A percentile compares a stretch with the other conserved stretches of the same genome.
These are phyloP conservation scores for Aspergillus sp. DNA, from an alignment of 2,329 filamentous ascomycete genomes.

Conservation along the genomic window DNA sequence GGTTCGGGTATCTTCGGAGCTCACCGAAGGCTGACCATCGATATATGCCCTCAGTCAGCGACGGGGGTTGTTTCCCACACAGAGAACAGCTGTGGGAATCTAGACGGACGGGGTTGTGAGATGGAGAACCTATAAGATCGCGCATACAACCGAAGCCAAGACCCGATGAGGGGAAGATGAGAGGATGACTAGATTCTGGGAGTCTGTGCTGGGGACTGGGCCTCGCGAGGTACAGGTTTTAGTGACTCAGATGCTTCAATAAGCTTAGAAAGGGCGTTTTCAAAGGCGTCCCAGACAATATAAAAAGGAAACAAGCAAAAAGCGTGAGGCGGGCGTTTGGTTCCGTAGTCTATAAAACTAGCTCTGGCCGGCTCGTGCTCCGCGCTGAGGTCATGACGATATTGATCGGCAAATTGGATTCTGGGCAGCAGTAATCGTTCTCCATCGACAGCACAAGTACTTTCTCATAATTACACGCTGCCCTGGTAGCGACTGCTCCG, in stretches of 20 bases:
- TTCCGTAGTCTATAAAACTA: neutral
- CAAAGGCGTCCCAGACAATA: neutral
- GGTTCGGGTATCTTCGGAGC: constrained; percentile 16
- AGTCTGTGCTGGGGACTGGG: constrained; percentile 19
- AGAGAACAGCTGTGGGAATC: constrained; percentile 12
- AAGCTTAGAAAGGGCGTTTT: constrained; percentile 6
- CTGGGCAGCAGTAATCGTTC: neutral
- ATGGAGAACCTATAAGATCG: constrained; percentile 13
- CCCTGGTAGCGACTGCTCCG: neutral
- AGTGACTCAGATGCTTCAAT: constrained; percentile 10
- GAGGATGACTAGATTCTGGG: constrained; percentile 3
- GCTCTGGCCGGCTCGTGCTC: neutral
- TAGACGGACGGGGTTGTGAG: constrained; percentile 7
- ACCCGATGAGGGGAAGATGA: constrained; percentile 12
- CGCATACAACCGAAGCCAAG: constrained; percentile 15
- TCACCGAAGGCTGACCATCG: constrained; percentile 9
- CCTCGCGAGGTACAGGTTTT: constrained; percentile 9
- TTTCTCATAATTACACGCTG: no score
- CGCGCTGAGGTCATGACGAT: neutral
- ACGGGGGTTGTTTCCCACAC: constrained; percentile 7
- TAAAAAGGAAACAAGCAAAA: constrained; percentile 1
- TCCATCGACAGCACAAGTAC: no score
- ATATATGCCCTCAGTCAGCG: constrained; percentile 13
- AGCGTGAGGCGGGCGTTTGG: neutral
- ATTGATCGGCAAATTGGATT: constrained; percentile 1